Conservation (phyloP, 768 basidiomycete species). For the Rhizopogon roseolus region DNA sequence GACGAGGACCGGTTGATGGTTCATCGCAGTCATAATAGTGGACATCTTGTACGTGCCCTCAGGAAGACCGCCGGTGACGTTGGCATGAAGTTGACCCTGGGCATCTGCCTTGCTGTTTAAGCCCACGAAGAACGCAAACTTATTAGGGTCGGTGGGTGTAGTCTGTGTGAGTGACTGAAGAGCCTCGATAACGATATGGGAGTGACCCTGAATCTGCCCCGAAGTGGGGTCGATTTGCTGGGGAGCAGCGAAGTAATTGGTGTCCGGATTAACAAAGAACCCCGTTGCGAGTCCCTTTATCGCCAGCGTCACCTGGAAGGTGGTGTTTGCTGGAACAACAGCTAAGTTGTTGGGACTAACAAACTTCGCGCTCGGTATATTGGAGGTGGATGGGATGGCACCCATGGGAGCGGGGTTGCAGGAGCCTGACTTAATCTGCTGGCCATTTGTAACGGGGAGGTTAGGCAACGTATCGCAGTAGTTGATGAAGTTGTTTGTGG, state of each 20-base stretch:
- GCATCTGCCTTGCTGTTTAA: constrained; percentile 40
- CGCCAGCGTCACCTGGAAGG: constrained; percentile 51
- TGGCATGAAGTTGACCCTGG: constrained; percentile 40
- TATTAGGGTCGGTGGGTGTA: constrained; percentile 40
- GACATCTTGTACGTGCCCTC: constrained; percentile 46
- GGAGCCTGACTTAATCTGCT: constrained; percentile 45
- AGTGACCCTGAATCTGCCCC: constrained; percentile 57
- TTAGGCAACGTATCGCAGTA: constrained; percentile 46
- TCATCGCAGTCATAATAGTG: constrained; percentile 40
- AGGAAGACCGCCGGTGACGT: constrained; percentile 49
- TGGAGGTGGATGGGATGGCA: constrained; percentile 41
- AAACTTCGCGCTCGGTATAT: constrained; percentile 56
- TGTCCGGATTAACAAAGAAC: constrained; percentile 49
- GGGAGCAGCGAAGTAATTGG: constrained; percentile 54
- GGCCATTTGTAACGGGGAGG: constrained; percentile 57
- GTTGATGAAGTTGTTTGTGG: constrained; percentile 75
- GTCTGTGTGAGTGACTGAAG: constrained; percentile 46
- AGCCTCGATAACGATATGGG: constrained; percentile 56
- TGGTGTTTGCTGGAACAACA: constrained; percentile 36
- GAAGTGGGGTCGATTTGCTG: constrained; percentile 38
- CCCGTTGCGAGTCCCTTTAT: constrained; percentile 45
- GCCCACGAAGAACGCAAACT: constrained; percentile 58
- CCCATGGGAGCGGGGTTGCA: constrained; percentile 66
- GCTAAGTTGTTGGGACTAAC: constrained; percentile 38
- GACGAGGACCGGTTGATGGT: constrained; percentile 37